phyloP scores from a whole-genome alignment of 306 rosid species.

The Pterocarpus santalinus region DNA sequence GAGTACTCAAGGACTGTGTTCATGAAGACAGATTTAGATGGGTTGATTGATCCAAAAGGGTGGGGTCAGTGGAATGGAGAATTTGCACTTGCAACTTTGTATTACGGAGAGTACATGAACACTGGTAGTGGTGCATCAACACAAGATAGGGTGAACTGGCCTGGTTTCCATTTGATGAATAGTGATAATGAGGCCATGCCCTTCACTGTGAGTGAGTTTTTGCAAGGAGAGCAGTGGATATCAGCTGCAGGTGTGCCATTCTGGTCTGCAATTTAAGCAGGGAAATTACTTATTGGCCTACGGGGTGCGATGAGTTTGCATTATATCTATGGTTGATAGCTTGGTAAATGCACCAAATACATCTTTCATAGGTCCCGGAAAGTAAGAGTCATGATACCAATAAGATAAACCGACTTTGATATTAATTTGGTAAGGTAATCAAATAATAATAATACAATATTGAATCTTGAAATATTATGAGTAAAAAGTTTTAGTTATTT shows the following conservation, averaged over 20 bases:
- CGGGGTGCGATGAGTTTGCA: no score
- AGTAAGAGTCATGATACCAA: no score
- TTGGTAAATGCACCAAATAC: no score
- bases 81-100: conserved; percentile 64
- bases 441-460: no score
- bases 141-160: conserved; percentile 67
- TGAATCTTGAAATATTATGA: no score
- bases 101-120: conserved; percentile 75
- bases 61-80: conserved; percentile 71
- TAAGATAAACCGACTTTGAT: no score
- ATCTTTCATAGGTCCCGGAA: no score
- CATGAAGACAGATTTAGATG: conserved; percentile 65
- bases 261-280: conserved; percentile 47
- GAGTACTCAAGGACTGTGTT: conserved; percentile 71
- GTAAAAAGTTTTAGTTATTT: no score
- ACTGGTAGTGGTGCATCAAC: conserved; percentile 63
- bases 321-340: no score
- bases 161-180: conserved; percentile 68
- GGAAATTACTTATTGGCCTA: no score
- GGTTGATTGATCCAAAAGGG: conserved; percentile 62
- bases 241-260: conserved; percentile 70
- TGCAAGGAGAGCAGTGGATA: conserved; percentile 69
- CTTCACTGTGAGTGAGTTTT: conserved; percentile 54
- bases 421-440: no score
- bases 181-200: conserved; percentile 50